Conservation (phyloP, 164 flowering plant genomes). For the Piper betle region DNA sequence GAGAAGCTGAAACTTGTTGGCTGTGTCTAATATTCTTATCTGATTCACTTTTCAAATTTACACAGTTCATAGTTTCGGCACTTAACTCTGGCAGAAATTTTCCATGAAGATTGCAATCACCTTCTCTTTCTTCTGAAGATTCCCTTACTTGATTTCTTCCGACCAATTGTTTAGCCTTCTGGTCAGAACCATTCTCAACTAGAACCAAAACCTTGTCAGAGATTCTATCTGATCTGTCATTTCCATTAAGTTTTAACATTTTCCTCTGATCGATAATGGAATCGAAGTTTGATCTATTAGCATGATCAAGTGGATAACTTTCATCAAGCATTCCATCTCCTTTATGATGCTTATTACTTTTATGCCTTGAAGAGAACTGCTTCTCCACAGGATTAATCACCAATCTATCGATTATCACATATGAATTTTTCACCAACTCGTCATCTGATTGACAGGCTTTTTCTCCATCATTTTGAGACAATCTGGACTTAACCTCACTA, state of each 20-base stretch:
- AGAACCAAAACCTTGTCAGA: too few relatives aligned
- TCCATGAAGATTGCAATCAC: not conserved
- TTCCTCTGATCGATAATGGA: not conserved
- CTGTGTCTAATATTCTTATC: not conserved
- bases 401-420: constrained; percentile 1
- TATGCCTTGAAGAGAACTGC: not conserved
- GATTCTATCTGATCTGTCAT: not conserved
- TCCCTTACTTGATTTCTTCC: not conserved
- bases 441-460: constrained; percentile 10
- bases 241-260: not conserved
- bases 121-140: not conserved
- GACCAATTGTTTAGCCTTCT: not conserved
- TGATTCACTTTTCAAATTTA: not conserved
- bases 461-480: constrained; percentile 4
- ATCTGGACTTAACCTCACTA: not conserved
- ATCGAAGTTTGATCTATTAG: not conserved
- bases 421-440: constrained; percentile 5
- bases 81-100: not conserved
- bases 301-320: not conserved
- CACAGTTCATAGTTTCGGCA: not conserved
- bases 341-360: not conserved
- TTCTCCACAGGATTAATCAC: not conserved
- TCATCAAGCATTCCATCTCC: not conserved
- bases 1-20: not conserved
- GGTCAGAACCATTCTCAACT: not conserved